These are phyloP conservation scores for Henckelia pumila DNA, from an alignment of 257 asterid genomes.

Conservation along the genomic window DNA sequence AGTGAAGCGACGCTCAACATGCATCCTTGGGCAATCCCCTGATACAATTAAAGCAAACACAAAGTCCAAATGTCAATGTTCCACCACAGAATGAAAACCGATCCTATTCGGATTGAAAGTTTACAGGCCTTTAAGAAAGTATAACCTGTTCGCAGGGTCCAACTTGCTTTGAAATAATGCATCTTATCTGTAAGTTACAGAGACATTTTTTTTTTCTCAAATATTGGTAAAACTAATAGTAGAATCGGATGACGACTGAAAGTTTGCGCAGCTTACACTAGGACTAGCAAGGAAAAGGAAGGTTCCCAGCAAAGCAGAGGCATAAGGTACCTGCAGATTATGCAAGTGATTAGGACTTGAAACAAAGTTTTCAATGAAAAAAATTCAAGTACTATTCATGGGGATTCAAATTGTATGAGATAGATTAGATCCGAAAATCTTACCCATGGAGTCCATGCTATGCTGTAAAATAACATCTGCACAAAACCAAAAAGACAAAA, in stretches of 20 bases:
- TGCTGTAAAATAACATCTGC: constrained; percentile 67
- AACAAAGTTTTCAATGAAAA: neutral
- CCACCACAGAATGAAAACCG: neutral
- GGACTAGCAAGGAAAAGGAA: constrained; percentile 51
- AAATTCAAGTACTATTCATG: neutral
- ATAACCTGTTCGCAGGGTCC: constrained; percentile 67
- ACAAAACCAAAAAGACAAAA: constrained; percentile 19
- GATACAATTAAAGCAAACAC: neutral
- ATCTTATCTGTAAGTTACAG: constrained; percentile 41
- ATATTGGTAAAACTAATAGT: neutral
- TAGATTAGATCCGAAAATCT: neutral
- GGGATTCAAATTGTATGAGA: neutral
- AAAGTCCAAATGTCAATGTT: neutral
- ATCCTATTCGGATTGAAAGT: neutral
- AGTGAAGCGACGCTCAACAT: constrained; percentile 41
- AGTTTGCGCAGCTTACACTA: constrained; percentile 40
- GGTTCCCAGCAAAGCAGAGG: constrained; percentile 39
- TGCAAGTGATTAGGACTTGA: neutral
- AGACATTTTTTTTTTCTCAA: neutral
- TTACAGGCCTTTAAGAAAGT: neutral
- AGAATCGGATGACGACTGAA: neutral
- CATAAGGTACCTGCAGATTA: constrained; percentile 56
- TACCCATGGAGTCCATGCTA: constrained; percentile 79
- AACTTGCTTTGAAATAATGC: constrained; percentile 64
- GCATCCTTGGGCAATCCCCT: constrained; percentile 61